Evolutionary conservation across 495 filamentous ascomycete species (phyloP), one percentile per base, ranked within the genome.

Genomic region (Aspergillus panamensis): DNA sequence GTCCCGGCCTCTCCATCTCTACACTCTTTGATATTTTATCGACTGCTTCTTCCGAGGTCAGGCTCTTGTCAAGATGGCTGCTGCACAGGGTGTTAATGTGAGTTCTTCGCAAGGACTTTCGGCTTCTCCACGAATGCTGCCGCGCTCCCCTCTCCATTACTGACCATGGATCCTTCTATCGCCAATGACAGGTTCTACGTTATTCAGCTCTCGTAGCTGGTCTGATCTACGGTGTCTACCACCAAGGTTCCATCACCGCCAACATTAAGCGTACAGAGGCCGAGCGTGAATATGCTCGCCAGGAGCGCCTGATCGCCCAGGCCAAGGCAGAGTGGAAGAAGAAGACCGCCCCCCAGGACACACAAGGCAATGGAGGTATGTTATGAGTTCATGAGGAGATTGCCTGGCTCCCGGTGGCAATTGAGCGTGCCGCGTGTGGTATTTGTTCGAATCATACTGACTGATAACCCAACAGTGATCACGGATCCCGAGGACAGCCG

Each of bases 291-390:
- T 96, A 90, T 65, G 76, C 91, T 63, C 89, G 89, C 70, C 92
- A 97, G 81, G 84, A 89, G 73, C 80, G 82, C 48, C 77, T 97
- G 75, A 96, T 97, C 78, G 76, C 85, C 63, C 78, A 96, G 78
- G 94, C 94, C 59, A 96, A 94, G 83, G 85, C 85, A 48, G 92
- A 90, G 73, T 99, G 86, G 78, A 80, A 80, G 66, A 92, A 89
- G 82, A 84, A 84, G 79, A 87, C 82, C 57, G 73, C 77, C 61
- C 79, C 84, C 53, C 66, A 80, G 62, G 73, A 82, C 37, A 71
- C 73, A 61, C 72, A 48, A 40, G 25, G 79, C 59, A 78, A 78
- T 40, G 82, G 78, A 62, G 67, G 87, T 91, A 84, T 68, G 87
- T 84, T 63, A 45, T 47, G 39, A 29, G 16, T 17, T 45, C n/a